Evolutionary conservation across 2,329 filamentous ascomycete species (phyloP).

Genomic region (Xenoacremonium recifei): DNA sequence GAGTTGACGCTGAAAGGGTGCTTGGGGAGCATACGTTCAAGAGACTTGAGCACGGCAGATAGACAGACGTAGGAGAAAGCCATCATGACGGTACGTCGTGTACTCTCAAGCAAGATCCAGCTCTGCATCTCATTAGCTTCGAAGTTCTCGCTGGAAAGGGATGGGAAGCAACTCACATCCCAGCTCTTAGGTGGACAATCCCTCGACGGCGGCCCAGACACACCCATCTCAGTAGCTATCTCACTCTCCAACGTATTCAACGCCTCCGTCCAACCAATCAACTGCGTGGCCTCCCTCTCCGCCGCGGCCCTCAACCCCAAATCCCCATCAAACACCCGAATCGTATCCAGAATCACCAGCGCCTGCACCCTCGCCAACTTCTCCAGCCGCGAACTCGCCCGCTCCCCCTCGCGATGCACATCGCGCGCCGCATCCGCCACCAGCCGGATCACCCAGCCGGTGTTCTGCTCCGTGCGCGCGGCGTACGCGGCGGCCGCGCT

Average conservation of each 20-base stretch:
- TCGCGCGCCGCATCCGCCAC: conserved; percentile 37
- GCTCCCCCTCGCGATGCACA: conserved; percentile 35
- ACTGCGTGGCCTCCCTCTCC: conserved; percentile 36
- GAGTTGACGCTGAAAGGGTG: neutral
- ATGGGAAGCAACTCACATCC: conserved; percentile 35
- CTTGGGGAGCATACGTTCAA: conserved; percentile 25
- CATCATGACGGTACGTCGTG: conserved; percentile 37
- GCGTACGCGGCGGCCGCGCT: conserved; percentile 39
- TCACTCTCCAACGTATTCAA: conserved; percentile 33
- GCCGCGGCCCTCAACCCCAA: conserved; percentile 38
- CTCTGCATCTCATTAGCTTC: conserved; percentile 17
- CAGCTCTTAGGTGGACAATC: conserved; percentile 39
- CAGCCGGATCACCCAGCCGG: conserved; percentile 38
- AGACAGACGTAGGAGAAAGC: conserved; percentile 32
- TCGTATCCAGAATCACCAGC: conserved; percentile 38
- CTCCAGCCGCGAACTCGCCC: conserved; percentile 30
- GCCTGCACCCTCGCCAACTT: conserved; percentile 45
- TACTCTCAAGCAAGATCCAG: conserved; percentile 44
- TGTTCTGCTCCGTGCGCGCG: conserved; percentile 35
- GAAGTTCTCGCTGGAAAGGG: neutral
- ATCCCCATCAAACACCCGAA: conserved; percentile 45
- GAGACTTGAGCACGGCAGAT: conserved; percentile 31
- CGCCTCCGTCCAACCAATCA: conserved; percentile 36
- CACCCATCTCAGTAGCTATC: conserved; percentile 28
- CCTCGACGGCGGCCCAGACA: conserved; percentile 18